Conservation (phyloP, 1,139 yeast genomes). For the Hansenula lynferdii region DNA sequence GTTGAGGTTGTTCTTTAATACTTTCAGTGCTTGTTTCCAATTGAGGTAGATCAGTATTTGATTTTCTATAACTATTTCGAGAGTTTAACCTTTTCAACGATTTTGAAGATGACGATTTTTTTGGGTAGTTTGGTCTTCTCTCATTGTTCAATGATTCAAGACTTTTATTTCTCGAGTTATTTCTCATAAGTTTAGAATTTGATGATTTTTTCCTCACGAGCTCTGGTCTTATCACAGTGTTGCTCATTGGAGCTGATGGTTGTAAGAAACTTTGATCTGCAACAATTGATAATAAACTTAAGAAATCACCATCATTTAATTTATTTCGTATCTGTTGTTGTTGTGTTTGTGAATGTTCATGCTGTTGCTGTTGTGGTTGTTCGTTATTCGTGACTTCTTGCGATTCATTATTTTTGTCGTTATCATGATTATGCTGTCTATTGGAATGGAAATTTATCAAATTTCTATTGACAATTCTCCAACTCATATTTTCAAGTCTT, state of each 20-base stretch:
- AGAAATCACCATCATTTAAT: conserved; percentile 21
- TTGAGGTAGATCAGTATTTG: conserved; percentile 9
- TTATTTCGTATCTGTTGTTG: conserved; percentile 13
- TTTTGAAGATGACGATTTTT: conserved; percentile 20
- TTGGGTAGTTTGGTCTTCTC: conserved; percentile 13
- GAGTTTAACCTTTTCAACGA: conserved; percentile 14
- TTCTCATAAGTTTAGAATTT: conserved; percentile 11
- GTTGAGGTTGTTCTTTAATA: no score
- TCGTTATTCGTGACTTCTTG: neutral
- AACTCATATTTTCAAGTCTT: conserved; percentile 51
- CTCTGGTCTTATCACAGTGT: conserved; percentile 17
- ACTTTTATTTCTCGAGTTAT: conserved; percentile 9
- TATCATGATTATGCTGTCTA: conserved; percentile 11
- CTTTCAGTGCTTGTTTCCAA: conserved; percentile 1
- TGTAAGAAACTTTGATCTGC: conserved; percentile 15
- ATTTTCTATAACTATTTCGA: conserved; percentile 7
- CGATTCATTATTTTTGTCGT: neutral
- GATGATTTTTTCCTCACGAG: conserved; percentile 18
- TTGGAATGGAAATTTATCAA: no score
- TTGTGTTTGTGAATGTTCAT: no score
- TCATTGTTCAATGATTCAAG: conserved; percentile 3
- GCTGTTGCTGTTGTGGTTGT: neutral
- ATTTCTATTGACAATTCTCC: conserved; percentile 54
- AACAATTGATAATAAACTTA: conserved; percentile 21
- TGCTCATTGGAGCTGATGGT: no score